phyloP scores from a whole-genome alignment of 1,284 basidiomycete species.

The Albatrellus sp. region DNA sequence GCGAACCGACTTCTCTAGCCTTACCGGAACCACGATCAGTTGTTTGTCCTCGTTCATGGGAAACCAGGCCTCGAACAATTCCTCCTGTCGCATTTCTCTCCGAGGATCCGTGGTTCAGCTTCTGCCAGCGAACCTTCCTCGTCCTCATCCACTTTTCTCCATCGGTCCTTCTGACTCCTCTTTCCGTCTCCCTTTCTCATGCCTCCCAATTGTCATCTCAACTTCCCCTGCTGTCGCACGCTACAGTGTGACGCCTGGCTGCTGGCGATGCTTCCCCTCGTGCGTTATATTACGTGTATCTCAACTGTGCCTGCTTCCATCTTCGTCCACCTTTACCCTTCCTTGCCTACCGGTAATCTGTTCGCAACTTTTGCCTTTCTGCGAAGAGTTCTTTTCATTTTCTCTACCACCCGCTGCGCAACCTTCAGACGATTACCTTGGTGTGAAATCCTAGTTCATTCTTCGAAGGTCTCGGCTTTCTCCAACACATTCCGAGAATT shows the following conservation, averaged over 20 bases:
- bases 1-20: background rate
- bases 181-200: background rate
- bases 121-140: background rate
- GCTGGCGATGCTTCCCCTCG: background rate
- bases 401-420: background rate
- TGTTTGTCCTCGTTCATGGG: background rate
- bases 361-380: background rate
- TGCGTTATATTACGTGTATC: background rate
- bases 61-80: background rate
- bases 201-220: background rate
- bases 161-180: background rate
- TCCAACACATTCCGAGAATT: constrained; percentile 10
- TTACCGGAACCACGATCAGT: background rate
- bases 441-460: constrained; percentile 6
- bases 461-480: constrained; percentile 11
- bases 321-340: background rate
- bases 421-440: constrained; percentile 3
- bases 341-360: background rate
- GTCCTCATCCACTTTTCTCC: background rate
- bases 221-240: background rate
- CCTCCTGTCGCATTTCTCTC: background rate
- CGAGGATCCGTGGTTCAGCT: background rate
- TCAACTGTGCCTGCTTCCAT: constrained; percentile 4
- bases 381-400: background rate
- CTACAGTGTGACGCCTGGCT: background rate